Evolutionary conservation across 352 stramenopile genomes (phyloP).

Genomic region (Phytophthora fragariaefolia): DNA sequence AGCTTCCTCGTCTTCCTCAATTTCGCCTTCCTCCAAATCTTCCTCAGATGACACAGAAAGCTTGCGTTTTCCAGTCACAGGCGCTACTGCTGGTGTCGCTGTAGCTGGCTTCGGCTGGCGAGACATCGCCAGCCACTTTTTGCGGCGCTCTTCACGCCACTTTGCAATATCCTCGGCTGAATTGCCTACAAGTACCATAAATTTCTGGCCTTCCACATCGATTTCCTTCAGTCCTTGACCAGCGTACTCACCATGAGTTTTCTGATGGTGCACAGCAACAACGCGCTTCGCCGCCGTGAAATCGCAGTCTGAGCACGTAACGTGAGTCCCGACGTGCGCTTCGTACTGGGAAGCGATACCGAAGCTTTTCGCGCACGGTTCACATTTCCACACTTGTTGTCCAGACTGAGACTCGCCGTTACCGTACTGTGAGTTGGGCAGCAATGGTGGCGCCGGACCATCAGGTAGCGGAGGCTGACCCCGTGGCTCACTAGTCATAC

Average conservation of each 20-base stretch:
- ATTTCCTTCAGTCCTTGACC: constrained; percentile 83
- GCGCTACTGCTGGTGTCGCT: neutral
- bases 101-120: constrained; percentile 28
- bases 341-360: constrained; percentile 70
- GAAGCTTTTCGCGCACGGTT: constrained; percentile 79
- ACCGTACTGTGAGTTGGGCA: constrained; percentile 12
- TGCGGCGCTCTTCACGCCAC: constrained; percentile 79
- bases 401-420: constrained; percentile 28
- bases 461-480: constrained; percentile 25
- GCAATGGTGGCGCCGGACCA: constrained; percentile 25
- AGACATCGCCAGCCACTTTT: constrained; percentile 60
- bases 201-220: constrained; percentile 87
- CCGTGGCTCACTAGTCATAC: constrained; percentile 10
- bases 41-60: constrained; percentile 49
- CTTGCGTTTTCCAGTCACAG: constrained; percentile 52
- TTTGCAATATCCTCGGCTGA: constrained; percentile 81
- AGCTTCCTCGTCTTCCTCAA: constrained; percentile 47
- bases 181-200: constrained; percentile 85
- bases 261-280: constrained; percentile 75
- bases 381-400: constrained; percentile 56
- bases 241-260: constrained; percentile 67
- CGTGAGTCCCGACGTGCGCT: constrained; percentile 76
- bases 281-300: constrained; percentile 81
- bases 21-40: constrained; percentile 70
- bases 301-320: constrained; percentile 69